These are phyloP conservation scores for Juncus effusus DNA, from an alignment of 176 grass and related monocot genomes.

Conservation along the genomic window DNA sequence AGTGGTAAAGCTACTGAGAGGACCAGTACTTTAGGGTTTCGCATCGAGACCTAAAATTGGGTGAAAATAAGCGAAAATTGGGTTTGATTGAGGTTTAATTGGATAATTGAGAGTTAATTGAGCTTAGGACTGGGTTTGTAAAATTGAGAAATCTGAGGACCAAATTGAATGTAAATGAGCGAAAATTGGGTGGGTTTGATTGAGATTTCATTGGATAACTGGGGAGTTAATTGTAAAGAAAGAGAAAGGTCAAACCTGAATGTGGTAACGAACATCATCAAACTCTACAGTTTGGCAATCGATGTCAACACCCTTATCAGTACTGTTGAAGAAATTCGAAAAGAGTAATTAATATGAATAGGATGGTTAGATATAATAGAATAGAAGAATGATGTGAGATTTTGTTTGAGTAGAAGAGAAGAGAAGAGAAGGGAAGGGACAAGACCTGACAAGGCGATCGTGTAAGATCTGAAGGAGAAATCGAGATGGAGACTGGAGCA, in stretches of 20 bases:
- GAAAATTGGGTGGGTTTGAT: not conserved
- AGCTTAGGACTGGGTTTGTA: not conserved
- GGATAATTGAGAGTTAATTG: not conserved
- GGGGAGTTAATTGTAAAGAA: not conserved
- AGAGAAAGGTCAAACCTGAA: conserved; percentile 52
- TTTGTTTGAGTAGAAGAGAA: conserved; percentile 18
- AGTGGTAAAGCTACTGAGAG: conserved; percentile 74
- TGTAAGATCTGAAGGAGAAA: conserved; percentile 98
- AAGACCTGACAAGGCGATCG: conserved; percentile 78
- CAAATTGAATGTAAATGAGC: not conserved
- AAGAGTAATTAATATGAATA: not conserved
- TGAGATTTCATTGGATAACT: not conserved
- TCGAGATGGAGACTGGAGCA: conserved; percentile 89
- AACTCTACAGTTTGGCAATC: conserved; percentile 98
- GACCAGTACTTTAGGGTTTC: conserved; percentile 77
- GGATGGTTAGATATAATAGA: not conserved
- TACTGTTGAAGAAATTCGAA: conserved; percentile 29
- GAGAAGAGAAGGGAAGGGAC: not conserved
- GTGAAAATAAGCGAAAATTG: not conserved
- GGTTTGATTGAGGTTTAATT: not conserved
- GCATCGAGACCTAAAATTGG: conserved; percentile 67
- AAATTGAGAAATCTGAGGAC: not conserved
- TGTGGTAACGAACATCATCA: conserved; percentile 92
- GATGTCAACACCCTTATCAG: conserved; percentile 84
- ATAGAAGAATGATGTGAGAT: not conserved